Evolutionary conservation across 139 green algal genomes (phyloP), one percentile per base, ranked within the genome.

Genomic region (Mesostigma viride): DNA sequence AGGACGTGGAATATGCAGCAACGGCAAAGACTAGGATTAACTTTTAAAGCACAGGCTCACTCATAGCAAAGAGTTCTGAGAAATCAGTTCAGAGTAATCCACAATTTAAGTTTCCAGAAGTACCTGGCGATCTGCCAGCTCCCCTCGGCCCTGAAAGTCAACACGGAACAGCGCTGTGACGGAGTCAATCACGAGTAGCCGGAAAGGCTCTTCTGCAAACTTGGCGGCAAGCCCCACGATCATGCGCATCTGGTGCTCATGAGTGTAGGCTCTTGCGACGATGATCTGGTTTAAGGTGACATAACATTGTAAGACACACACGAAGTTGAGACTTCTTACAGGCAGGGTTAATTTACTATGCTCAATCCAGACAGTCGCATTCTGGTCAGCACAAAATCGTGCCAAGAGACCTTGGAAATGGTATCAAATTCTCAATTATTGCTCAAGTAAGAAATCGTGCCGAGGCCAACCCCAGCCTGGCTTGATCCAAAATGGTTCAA

Each of bases 91-190:
- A 51, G 40, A 8, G 14, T 8, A 51, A 51, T 51, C 14, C 11
- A 8, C 8, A 51, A 14, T 8, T 51, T 51, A 24, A 51, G 40
- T 56, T 22, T 56, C 45, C 45, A 64, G 27, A 11, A 64, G 27
- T 64, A 96, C 89, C 81, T 98, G 92, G 47, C 92, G 71, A 35
- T 96, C 90, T 20, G 85, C 80, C 35, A 96, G 83, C 77, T 96
- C 89, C 0, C 90, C 92, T 5, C 91, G 76, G 0, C 91, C 91
- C 11, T 24, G 75, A 72, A 90, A 98, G 73, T 98, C 91, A 5
- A 79, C 76, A 1, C 90, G 74, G 76, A 95, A 87, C 67, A 88
- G 81, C 14, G 78, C 79, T 11, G 83, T 96, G 60, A 97, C 84
- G 40, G 62, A 84, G 80, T 97, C 91, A 53, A 96, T 82, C 45